Base-by-base conservation (phyloP, 768 basidiomycete genomes). In the Trametes cinnabarina region DNA sequence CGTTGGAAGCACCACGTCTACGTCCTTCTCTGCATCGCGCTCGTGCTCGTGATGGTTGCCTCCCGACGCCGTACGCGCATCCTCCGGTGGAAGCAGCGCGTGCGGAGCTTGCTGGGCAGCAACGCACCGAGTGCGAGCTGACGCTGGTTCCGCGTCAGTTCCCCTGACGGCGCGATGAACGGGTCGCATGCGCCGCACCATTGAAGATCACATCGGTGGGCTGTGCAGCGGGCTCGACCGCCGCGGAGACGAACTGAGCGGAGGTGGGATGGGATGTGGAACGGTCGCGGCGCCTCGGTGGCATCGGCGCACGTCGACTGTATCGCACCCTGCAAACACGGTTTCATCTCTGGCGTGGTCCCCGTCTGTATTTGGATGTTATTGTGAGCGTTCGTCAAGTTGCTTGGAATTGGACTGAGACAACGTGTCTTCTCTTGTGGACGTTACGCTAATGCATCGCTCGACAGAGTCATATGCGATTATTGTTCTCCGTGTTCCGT, bases 1-100 rank as follows among this genome's bases (percentile, higher is more conserved):
- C 80, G 82, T 30, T 90, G 89, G 88, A 73, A 75, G 43, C 71
- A 69, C 11, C 63, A 48, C 12, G 51, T 62, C 44, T 49, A 40
- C 9, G 37, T 51, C 37, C 46, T 58, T 37, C 71, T 76, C 46
- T 69, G 84, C 55, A 67, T 74, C 40, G 40, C 73, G 40, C 64
- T 71, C 20, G 46, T 79, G 46, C 68, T 71, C 47, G 42, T 79
- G 42, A 51, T 74, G 23, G 56, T 52, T 15, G 15, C 55, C 17
- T 22, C 47, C 19, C 55, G 60, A 42, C 44, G 55, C 28, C 44
- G 46, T 17, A 50, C 46, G 44, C 51, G 44, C 22, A 22, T 51
- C 44, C 28, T 56, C 32, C 39, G 46, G 41, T 57, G 50, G 60
- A 52, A 40, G 46, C 30, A 22, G 32, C 17, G 28, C 39, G 14